Evolutionary conservation across 257 asterid species (phyloP).

Genomic region (Plantago ovata): DNA sequence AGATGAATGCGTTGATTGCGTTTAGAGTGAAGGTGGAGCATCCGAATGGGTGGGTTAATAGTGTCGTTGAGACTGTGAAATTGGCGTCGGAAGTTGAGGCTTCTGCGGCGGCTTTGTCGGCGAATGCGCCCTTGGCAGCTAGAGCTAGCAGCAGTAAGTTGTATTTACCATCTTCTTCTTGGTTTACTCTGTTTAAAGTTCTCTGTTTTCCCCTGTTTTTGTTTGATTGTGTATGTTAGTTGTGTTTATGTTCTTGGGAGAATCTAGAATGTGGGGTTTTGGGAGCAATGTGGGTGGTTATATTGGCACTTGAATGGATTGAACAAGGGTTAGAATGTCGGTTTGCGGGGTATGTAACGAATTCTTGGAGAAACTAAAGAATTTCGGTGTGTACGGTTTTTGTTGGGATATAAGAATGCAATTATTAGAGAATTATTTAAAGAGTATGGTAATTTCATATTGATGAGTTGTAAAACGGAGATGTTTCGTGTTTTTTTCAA

Average conservation of each 20-base stretch:
- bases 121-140: slow-evolving; percentile 32
- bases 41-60: slow-evolving; percentile 25
- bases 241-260: background rate
- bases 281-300: no score
- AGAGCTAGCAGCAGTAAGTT: slow-evolving; percentile 37
- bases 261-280: no score
- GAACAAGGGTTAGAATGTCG: no score
- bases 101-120: slow-evolving; percentile 32
- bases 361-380: no score
- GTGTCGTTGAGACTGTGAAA: slow-evolving; percentile 28
- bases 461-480: no score
- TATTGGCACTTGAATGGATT: no score
- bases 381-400: no score
- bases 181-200: background rate
- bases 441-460: no score
- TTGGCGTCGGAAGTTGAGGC: slow-evolving; percentile 36
- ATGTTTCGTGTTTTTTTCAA: no score
- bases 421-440: no score
- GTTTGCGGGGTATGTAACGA: no score
- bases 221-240: background rate
- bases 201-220: background rate
- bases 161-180: background rate
- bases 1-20: slow-evolving; percentile 52
- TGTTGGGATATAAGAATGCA: no score
- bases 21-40: slow-evolving; percentile 41